Evolutionary conservation across 1,139 yeast species (phyloP), one percentile per base, ranked within the genome.

Genomic region (Saccharomyces hybrid): DNA sequence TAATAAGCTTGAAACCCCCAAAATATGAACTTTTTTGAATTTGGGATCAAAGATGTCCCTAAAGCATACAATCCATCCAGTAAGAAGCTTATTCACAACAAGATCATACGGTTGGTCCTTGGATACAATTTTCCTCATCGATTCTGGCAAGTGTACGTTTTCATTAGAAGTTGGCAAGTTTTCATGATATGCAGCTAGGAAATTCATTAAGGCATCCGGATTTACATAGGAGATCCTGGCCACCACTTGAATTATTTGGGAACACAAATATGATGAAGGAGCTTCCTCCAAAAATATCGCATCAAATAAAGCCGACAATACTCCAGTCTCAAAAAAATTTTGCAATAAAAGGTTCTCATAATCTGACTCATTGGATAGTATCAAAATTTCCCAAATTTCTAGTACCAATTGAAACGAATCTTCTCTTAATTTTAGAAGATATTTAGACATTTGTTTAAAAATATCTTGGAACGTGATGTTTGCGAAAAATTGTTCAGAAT

Each of bases 341-440:
- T 62, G 58, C 8, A 69, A 52, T 9, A 69, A 47, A 3, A 59
- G 29, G 28, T 52, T 55, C 34, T 66, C 69, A 31, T 53, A 52
- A 38, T 63, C 63, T 1, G 62, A 49, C 29, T 62, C 66, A 54
- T 60, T 62, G 0, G 69, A 57, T 11, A 68, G 54, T 11, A 65
- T 56, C 27, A 84, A 66, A 13, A 84, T 76, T 62, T 86, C 93
- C 73, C 84, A 70, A 26, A 81, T 70, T 8, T 87, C 79, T 8
- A 85, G 71, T 38, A 84, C 74, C 5, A 84, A 69, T 46, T 76
- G 79, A 54, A 83, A 76, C 0, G 89, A 73, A 65, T 88, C 96
- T 63, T 86, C 91, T 56, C 95, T 77, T 81, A 88, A 78, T 27
- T 75, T 76, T 27, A 79, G 70, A 27, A 88, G 66, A 64, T 86